phyloP scores from a whole-genome alignment of 2,329 filamentous ascomycete species.

The Colletotrichum sansevieriae region DNA sequence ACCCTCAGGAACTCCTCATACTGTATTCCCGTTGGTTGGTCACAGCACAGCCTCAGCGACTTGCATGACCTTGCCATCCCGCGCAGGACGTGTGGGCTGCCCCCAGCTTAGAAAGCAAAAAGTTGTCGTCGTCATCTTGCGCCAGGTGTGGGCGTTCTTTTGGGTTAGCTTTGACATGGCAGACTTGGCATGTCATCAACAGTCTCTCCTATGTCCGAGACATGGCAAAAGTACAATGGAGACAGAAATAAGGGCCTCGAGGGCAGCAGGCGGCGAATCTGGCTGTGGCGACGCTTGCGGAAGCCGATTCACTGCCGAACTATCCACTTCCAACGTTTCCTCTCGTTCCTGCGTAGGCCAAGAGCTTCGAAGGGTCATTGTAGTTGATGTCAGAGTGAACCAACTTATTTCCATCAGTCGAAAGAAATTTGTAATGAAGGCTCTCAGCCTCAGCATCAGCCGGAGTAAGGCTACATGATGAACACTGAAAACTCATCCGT shows the following conservation, averaged over 20 bases:
- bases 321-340: neutral
- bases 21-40: neutral
- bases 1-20: neutral
- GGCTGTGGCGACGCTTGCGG: too few species aligned
- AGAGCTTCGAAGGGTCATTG: too few species aligned
- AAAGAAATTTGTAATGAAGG: too few species aligned
- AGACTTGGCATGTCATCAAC: slow-evolving; percentile 36
- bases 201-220: slow-evolving; percentile 22
- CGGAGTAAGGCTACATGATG: neutral
- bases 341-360: neutral
- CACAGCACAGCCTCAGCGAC: slow-evolving; percentile 13
- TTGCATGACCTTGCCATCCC: slow-evolving; percentile 11
- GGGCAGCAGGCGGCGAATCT: neutral
- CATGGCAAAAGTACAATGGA: neutral
- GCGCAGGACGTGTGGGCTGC: neutral
- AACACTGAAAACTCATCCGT: neutral
- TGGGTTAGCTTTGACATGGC: slow-evolving; percentile 16
- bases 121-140: slow-evolving; percentile 31
- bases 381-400: too few species aligned
- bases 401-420: too few species aligned
- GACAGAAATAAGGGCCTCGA: neutral
- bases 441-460: slow-evolving; percentile 5
- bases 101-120: slow-evolving; percentile 16
- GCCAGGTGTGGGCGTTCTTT: neutral
- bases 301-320: too few species aligned